Conservation (phyloP, 164 flowering plant genomes). For the Warburgia ugandensis region DNA sequence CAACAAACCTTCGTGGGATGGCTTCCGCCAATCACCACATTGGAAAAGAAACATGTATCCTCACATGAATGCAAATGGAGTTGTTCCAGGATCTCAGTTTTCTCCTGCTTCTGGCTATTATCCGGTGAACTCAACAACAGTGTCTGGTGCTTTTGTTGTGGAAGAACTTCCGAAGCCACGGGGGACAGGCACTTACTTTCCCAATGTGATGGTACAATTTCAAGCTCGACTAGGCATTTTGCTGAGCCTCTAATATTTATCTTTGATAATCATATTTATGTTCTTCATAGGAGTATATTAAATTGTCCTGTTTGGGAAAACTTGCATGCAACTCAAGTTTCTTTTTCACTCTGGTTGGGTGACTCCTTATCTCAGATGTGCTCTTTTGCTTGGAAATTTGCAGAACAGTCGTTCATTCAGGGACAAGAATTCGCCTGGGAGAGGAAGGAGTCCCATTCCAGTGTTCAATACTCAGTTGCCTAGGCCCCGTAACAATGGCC, state of each 20-base stretch:
- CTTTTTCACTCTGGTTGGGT: not conserved
- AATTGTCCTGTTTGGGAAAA: no score
- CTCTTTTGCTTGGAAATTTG: slow-evolving; percentile 18
- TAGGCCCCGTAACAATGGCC: slow-evolving; percentile 45
- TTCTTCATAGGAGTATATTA: no score
- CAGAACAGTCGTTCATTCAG: slow-evolving; percentile 49
- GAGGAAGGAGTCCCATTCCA: slow-evolving; percentile 38
- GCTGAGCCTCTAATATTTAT: no score
- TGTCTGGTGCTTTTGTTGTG: slow-evolving; percentile 31
- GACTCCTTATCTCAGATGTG: not conserved
- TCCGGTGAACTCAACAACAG: slow-evolving; percentile 21
- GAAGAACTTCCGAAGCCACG: slow-evolving; percentile 61
- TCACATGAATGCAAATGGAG: slow-evolving; percentile 32
- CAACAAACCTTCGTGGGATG: slow-evolving; percentile 24
- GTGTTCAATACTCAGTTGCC: slow-evolving; percentile 8
- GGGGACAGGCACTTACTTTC: slow-evolving; percentile 80
- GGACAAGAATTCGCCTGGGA: slow-evolving; percentile 30
- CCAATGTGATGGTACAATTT: slow-evolving; percentile 47
- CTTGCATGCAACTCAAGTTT: no score
- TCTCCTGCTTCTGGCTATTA: slow-evolving; percentile 16
- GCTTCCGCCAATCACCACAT: slow-evolving; percentile 21
- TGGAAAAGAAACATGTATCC: slow-evolving; percentile 24
- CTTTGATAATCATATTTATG: no score
- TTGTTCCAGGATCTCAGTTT: slow-evolving; percentile 30
- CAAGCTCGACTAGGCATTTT: no score